phyloP scores from a whole-genome alignment of 2,329 filamentous ascomycete genomes.

The Dactylella cylindrospora region DNA sequence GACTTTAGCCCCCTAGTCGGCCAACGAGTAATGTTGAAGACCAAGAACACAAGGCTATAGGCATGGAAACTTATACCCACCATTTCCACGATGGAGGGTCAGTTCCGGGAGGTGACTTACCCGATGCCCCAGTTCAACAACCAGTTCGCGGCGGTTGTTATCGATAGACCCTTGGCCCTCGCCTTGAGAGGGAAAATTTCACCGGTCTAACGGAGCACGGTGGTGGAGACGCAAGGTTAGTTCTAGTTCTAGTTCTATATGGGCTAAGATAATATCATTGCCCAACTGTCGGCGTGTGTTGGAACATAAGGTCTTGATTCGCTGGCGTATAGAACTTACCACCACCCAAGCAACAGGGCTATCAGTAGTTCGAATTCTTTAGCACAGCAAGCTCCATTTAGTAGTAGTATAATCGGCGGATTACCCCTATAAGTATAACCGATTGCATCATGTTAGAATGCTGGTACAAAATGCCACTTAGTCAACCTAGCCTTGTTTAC shows the following conservation, averaged over 20 bases:
- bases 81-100: neutral
- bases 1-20: too few species aligned
- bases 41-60: too few species aligned
- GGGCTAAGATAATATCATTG: too few species aligned
- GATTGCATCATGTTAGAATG: too few species aligned
- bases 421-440: too few species aligned
- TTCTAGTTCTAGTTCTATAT: neutral
- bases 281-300: slow-evolving; percentile 74
- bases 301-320: too few species aligned
- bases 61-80: too few species aligned
- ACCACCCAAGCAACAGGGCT: slow-evolving; percentile 20
- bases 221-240: neutral
- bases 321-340: too few species aligned
- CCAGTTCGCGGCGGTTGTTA: slow-evolving; percentile 78
- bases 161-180: slow-evolving; percentile 72
- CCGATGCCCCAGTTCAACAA: slow-evolving; percentile 63
- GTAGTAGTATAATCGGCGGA: too few species aligned
- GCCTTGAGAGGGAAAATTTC: slow-evolving; percentile 71
- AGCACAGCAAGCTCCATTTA: too few species aligned
- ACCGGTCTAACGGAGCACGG: slow-evolving; percentile 56
- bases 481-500: slow-evolving; percentile 8
- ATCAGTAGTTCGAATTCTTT: neutral
- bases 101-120: neutral
- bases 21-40: too few species aligned
- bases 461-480: too few species aligned